Evolutionary conservation across 495 filamentous ascomycete species (phyloP), one percentile per base, ranked within the genome.

Genomic region (Schizothecium vesticola): DNA sequence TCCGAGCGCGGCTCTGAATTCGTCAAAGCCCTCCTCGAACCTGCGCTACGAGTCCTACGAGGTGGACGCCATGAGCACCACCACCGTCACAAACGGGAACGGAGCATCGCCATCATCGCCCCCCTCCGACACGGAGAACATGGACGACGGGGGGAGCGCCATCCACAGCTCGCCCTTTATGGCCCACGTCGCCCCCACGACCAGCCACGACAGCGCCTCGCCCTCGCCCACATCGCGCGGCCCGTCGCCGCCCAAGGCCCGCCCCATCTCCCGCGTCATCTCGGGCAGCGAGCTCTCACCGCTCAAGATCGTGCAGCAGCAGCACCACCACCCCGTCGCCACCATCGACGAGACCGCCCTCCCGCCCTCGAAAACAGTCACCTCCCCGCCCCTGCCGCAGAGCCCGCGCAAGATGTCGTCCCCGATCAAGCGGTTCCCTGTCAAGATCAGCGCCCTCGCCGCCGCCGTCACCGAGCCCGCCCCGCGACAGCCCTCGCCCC

Each of bases 381-480:
- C 68, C 22, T 72, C 77, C 3, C 77, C 78, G 1, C 67, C 70
- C 10, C 69, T 77, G 13, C 71, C 71, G 13, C 69, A 80, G 70
- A 82, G 81, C 69, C 77, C 83, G 1, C 75, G 83, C 61, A 87
- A 85, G 70, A 67, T 82, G 59, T 72, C 75, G 13, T 78, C 75
- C 0, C 84, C 83, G n/a, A 83, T 84, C 61, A 84, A 82, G 74
- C 78, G 85, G 56, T 87, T 87, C 67, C 85, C 85, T 19, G 81
- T 87, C 67, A 83, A 80, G 71, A 71, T 84, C 65, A 82, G 72
- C 70, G 70, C 68, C 51, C 63, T 65, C 22, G 51, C 71, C 76
- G 24, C 68, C 77, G 1, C 72, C 21, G 72, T 63, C 62, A 69
- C 61, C 36, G 68, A 75, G 64, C 68, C 70, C 25, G 68, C 71